Evolutionary conservation across 2,329 filamentous ascomycete species (phyloP), one percentile per base, ranked within the genome.

Genomic region (Neofusicoccum umdonicola): DNA sequence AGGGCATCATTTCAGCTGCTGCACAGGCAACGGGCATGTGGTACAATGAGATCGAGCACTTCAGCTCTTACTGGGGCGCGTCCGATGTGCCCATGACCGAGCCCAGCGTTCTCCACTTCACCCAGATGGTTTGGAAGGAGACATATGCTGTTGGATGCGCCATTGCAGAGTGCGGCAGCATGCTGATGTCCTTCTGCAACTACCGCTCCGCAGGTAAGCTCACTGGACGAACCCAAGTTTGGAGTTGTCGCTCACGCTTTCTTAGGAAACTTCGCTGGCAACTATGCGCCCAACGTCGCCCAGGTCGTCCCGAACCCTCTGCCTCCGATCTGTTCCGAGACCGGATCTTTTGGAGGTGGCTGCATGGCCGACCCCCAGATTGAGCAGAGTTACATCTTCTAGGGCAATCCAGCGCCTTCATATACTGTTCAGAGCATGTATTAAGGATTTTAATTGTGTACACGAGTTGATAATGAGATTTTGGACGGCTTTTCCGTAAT

Each of bases 181-280:
- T 58, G 12, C n/a, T 52, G 11, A 22, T 87, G 82, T 93, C 90
- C 37, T 92, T 96, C 72, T 97, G 92, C 88, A 94, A 97, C 85
- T 97, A 97, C 82, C 81, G 80, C 69, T 84, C 87, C 67, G 80
- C 87, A 67, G 92, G 91, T 91, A 87, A 78, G 50, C 15, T 8
- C 0, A 39, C 3, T 12, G n/a, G 1, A 37, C 15, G 11, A 9
- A n/a, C 19, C 12, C n/a, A 31, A 15, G 11, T 31, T 19, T 77
- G 67, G 78, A 69, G 31, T 60, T 27, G 62, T 9, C 7, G 84
- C 85, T 61, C 88, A 89, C 78, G 80, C 82, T 60, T 78, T 69
- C 12, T 81, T 80, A 66, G 84, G 86, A 58, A 89, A 89, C 78
- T 80, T 82, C 62, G 79, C 69, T 11, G 82, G 81, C 66, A 75